Evolutionary conservation across 345 rosid species (phyloP), one percentile per base, ranked within the genome.

Genomic region (Melaleuca alternifolia): DNA sequence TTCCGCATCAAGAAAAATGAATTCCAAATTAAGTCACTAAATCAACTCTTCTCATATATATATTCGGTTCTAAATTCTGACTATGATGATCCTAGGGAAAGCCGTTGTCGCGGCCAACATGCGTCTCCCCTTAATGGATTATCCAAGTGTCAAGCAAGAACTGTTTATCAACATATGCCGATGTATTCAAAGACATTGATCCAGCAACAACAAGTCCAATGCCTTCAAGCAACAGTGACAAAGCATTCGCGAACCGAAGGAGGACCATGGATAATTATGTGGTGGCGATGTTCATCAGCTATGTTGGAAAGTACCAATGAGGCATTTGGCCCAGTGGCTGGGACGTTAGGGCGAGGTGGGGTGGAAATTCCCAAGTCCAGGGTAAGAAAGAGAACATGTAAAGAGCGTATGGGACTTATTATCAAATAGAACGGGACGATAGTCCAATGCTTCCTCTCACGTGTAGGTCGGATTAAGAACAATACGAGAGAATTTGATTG

Each of bases 351-450:
- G 41, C 41, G 41, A 41, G 71, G 37, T n/a, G 37, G 30, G 6
- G 71, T n/a, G 9, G 37, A 33, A 33, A 59, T 8, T 3, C 16
- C 18, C 37, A 59, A 59, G 7, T 59, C 4, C 0, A 0, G 37
- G 37, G 2, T 59, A n/a, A 12, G 14, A 57, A n/a, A 28, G 14
- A 57, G 62, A 11, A 1, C 28, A 11, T 26, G 26, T n/a, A 57
- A 24, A 0, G 9, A n/a, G 7, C 16, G 13, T 59, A 59, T 13
- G 6, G 12, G 18, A n/a, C 30, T 2, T n/a, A 12, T 59, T 59
- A 16, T 59, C 71, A 28, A 59, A 7, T 0, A 0, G 5, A 11
- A 8, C 0, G 33, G 16, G 26, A 11, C 4, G n/a, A 59, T 59
- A 12, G 11, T n/a, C 6, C 6, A 30, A 28, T 33, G n/a, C 6